These are phyloP conservation scores for Bolboschoenoplectus hybrid DNA, from an alignment of 202 grass and related monocot genomes.

Conservation along the genomic window DNA sequence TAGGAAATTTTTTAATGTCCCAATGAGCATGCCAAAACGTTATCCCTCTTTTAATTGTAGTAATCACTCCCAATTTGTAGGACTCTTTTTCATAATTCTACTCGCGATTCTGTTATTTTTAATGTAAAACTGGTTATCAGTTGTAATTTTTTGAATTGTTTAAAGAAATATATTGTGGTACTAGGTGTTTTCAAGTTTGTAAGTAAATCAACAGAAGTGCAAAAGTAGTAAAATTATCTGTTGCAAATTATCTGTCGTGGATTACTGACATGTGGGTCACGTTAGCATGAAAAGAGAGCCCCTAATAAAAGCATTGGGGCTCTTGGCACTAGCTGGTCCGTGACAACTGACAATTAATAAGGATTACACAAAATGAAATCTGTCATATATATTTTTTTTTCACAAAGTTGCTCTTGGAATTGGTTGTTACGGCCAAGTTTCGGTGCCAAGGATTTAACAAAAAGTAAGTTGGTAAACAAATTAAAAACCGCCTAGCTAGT, in stretches of 20 bases:
- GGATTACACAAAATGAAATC: not conserved
- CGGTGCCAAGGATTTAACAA: not conserved
- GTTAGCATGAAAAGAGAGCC: too few species aligned
- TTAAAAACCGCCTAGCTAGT: not conserved
- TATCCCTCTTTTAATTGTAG: not conserved
- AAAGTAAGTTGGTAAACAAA: not conserved
- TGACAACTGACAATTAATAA: too few species aligned
- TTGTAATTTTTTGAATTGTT: not conserved
- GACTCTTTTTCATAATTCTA: not conserved
- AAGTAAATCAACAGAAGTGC: not conserved
- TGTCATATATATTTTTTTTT: not conserved
- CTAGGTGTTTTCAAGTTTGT: not conserved
- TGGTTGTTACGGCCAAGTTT: not conserved
- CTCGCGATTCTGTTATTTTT: not conserved
- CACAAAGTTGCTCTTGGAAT: not conserved
- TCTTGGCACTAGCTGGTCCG: too few species aligned
- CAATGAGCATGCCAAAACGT: not conserved
- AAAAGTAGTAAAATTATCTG: not conserved
- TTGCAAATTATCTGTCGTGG: not conserved
- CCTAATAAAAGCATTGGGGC: too few species aligned
- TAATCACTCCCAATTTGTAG: not conserved
- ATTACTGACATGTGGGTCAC: too few species aligned
- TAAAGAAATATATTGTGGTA: not conserved
- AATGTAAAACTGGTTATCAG: not conserved
- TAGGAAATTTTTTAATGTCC: not conserved